These are phyloP conservation scores for Rugosomyces carneus DNA, from an alignment of 1,284 basidiomycete species.

Conservation along the genomic window DNA sequence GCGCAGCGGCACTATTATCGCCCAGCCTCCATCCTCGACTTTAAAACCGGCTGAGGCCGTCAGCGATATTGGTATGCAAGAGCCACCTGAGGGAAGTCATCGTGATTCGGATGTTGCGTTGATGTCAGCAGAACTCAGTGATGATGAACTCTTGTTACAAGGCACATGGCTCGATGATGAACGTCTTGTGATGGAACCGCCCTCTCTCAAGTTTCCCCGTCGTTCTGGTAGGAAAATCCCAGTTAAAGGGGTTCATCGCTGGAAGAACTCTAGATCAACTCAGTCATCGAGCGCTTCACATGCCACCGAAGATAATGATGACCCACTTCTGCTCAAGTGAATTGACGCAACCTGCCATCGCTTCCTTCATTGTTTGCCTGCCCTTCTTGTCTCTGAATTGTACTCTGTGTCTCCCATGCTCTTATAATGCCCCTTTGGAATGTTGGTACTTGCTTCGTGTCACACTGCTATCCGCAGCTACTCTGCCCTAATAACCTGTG, in stretches of 20 bases:
- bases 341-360: no score
- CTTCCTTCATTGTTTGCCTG: no score
- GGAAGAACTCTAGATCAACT: slow-evolving; percentile 12
- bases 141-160: slow-evolving; percentile 15
- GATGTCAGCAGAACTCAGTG: slow-evolving; percentile 9
- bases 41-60: neutral
- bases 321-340: no score
- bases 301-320: no score
- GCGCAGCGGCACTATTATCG: slow-evolving; percentile 20
- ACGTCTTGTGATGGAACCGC: slow-evolving; percentile 26
- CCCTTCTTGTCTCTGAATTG: no score
- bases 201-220: slow-evolving; percentile 25
- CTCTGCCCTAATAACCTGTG: no score
- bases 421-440: no score
- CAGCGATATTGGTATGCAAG: slow-evolving; percentile 11
- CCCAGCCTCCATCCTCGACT: slow-evolving; percentile 5
- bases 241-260: slow-evolving; percentile 4
- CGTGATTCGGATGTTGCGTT: slow-evolving; percentile 1
- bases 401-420: no score
- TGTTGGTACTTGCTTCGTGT: no score
- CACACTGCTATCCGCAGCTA: no score
- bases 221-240: slow-evolving; percentile 4
- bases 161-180: slow-evolving; percentile 22
- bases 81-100: neutral
- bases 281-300: slow-evolving; percentile 10